Base-by-base conservation (phyloP, 257 asterid genomes). In the Orobanche coerulescens region DNA sequence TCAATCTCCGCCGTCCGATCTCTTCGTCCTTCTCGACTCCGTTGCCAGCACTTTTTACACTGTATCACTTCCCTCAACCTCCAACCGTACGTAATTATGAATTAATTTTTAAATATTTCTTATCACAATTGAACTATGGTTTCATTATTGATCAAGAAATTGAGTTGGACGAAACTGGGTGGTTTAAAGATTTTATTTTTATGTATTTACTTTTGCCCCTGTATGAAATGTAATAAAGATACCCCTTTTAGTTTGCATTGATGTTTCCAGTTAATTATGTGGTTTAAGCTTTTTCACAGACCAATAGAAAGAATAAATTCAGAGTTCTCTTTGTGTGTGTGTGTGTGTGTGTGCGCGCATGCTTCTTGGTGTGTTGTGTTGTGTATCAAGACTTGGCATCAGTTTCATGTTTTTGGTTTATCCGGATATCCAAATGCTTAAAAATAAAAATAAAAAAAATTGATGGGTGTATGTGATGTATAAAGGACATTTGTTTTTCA, bases 21-120 rank as follows among this genome's bases (percentile, higher is more conserved):
- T 70, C 51, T 75, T 74, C 81, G 31, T 87, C 75, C 62, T 87
- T 34, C 90, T 90, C n/a, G 97, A 90, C 77, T 74, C 81, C 62
- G 64, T 62, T 10, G 68, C 76, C 14, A 83, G 94, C 67, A 78
- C 96, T 9, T 73, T 90, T 68, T 87, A 84, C 79, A 69, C 86
- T 10, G 31, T 85, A 0, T 78, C 90, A 10, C 68, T 74, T 50
- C 62, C 87, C 66, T n/a, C 70, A 11, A 37, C 60, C 55, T 57
- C 73, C 37, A 71, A 61, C 51, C 58, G 71, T 67, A 67, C 31
- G 58, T 52, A 1, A 16, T 36, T 23, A 3, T 4, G 9, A 25
- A 24, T 26, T 14, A 4, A 5, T 34, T 49, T 55, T 42, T n/a
- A n/a, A 6, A 40, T 39, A 6, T 26, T 33, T 46, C 19, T 18